Percentiles rank a stretch among this genome's conserved stretches.
These are phyloP conservation scores for Cladosporium colombiae DNA, from an alignment of 2,329 filamentous ascomycete species.

Conservation along the genomic window DNA sequence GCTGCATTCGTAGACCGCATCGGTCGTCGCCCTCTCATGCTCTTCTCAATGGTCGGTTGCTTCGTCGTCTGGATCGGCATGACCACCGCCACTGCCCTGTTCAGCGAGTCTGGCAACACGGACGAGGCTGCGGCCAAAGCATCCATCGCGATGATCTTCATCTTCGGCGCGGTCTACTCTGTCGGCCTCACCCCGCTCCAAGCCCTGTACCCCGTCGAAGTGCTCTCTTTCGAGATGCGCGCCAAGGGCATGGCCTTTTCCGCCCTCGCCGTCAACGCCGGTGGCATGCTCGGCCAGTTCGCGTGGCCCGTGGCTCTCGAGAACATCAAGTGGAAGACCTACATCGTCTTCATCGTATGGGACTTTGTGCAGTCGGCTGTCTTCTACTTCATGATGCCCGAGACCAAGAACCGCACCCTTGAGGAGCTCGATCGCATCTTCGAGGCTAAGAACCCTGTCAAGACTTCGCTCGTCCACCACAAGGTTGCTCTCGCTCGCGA, in stretches of 20 bases:
- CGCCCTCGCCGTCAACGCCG: slow-evolving; percentile 45
- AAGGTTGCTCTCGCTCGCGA: slow-evolving; percentile 31
- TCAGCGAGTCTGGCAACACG: slow-evolving; percentile 30
- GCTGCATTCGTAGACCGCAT: slow-evolving; percentile 39
- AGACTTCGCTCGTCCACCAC: slow-evolving; percentile 32
- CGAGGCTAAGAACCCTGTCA: slow-evolving; percentile 42
- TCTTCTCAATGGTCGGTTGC: slow-evolving; percentile 42
- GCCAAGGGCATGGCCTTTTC: slow-evolving; percentile 48
- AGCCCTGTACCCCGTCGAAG: slow-evolving; percentile 48
- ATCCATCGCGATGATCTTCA: slow-evolving; percentile 38
- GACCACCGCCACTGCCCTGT: slow-evolving; percentile 39
- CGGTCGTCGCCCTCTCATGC: slow-evolving; percentile 38
- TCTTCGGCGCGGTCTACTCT: slow-evolving; percentile 37
- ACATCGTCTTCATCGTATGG: slow-evolving; percentile 38
- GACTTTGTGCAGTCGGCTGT: slow-evolving; percentile 35
- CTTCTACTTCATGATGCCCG: slow-evolving; percentile 41
- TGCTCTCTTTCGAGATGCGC: slow-evolving; percentile 50
- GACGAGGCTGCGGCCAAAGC: slow-evolving; percentile 33
- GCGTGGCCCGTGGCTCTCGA: slow-evolving; percentile 33
- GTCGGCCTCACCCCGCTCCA: slow-evolving; percentile 38
- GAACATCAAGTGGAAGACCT: slow-evolving; percentile 33
- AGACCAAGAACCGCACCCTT: slow-evolving; percentile 46
- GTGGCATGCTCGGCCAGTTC: slow-evolving; percentile 45
- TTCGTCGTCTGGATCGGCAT: slow-evolving; percentile 40
- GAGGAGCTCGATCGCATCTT: slow-evolving; percentile 51